Conservation (phyloP, 352 stramenopile species). For the Globisporangium solare region DNA sequence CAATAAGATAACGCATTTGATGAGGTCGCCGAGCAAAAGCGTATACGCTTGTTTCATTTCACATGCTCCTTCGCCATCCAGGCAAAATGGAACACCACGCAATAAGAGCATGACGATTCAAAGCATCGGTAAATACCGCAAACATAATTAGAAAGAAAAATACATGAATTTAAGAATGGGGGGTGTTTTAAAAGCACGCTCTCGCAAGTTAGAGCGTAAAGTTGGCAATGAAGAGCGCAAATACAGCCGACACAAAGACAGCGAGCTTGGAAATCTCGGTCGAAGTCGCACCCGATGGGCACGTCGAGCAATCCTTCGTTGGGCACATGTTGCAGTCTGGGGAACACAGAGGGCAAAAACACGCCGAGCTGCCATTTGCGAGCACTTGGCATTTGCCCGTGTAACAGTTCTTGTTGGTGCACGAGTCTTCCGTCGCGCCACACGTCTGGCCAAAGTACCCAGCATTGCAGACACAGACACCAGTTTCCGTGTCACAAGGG, state of each 20-base stretch:
- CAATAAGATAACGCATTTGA: too few species aligned
- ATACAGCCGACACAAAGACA: conserved; percentile 11
- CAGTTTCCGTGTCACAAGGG: conserved; percentile 19
- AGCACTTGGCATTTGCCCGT: conserved; percentile 16
- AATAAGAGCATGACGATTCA: not conserved
- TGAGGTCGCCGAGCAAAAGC: too few species aligned
- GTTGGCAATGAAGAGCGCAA: conserved; percentile 12
- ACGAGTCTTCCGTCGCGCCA: conserved; percentile 30
- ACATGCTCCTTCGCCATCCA: too few species aligned
- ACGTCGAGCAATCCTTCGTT: conserved; percentile 22
- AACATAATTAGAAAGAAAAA: not conserved
- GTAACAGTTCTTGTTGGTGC: conserved; percentile 22
- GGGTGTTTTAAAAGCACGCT: not conserved
- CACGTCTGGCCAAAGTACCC: conserved; percentile 30
- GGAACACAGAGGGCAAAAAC: conserved; percentile 20
- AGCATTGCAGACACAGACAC: conserved; percentile 23
- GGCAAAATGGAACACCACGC: not conserved
- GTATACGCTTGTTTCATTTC: not conserved
- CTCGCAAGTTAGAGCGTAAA: conserved; percentile 10
- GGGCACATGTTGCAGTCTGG: conserved; percentile 13
- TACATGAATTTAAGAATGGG: conserved; percentile 4
- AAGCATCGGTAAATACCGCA: not conserved
- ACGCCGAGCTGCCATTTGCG: conserved; percentile 17
- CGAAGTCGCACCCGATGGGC: conserved; percentile 11
- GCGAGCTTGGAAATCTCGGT: conserved; percentile 13